These are phyloP conservation scores for Sinapis alba DNA, from an alignment of 441 rosid genomes.

Conservation along the genomic window DNA sequence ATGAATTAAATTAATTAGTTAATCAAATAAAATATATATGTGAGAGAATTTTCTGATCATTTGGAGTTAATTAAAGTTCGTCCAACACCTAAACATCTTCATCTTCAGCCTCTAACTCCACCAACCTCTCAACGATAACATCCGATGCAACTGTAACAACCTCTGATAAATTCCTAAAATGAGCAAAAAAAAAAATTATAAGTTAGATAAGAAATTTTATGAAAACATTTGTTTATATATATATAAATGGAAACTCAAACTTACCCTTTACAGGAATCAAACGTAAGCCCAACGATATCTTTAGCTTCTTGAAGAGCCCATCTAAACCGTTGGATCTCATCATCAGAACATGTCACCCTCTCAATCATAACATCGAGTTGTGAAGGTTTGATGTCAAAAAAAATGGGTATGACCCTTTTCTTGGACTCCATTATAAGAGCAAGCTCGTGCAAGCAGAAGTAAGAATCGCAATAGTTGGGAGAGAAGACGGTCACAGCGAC, in stretches of 20 bases:
- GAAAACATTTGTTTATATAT: background rate
- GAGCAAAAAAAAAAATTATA: background rate
- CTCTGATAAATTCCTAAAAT: slow-evolving; percentile 65
- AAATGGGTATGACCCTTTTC: slow-evolving; percentile 75
- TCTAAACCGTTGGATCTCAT: slow-evolving; percentile 54
- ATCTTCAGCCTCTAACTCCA: slow-evolving; percentile 54
- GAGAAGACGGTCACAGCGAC: slow-evolving; percentile 69
- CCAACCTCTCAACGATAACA: slow-evolving; percentile 60
- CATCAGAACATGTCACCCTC: slow-evolving; percentile 33
- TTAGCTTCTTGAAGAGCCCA: slow-evolving; percentile 79
- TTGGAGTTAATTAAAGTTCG: slow-evolving; percentile 1
- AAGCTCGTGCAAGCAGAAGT: slow-evolving; percentile 70
- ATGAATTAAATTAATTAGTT: slow-evolving; percentile 23
- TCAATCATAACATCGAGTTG: slow-evolving; percentile 51
- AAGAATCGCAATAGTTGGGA: slow-evolving; percentile 67
- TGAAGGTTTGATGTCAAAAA: slow-evolving; percentile 75
- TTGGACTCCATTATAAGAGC: slow-evolving; percentile 71
- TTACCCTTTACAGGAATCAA: slow-evolving; percentile 74
- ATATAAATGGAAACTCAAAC: background rate
- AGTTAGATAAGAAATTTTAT: background rate
- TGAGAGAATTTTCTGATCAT: background rate
- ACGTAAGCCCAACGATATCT: slow-evolving; percentile 61
- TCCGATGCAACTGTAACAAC: slow-evolving; percentile 68
- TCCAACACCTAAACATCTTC: slow-evolving; percentile 10
- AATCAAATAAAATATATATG: background rate